Evolutionary conservation across 495 filamentous ascomycete species (phyloP).

Genomic region (Pyrenopolyporus hunteri): DNA sequence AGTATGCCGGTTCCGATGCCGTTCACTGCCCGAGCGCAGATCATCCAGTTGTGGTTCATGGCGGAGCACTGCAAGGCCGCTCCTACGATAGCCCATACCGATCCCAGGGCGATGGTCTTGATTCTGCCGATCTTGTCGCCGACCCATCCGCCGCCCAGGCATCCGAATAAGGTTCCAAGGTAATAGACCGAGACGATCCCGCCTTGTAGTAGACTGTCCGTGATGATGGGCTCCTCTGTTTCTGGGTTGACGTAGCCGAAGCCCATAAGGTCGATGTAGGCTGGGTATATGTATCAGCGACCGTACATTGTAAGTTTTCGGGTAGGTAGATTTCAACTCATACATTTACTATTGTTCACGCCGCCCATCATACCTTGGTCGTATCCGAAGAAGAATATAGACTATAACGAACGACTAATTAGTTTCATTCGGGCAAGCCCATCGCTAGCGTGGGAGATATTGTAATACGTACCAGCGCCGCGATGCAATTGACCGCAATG

Average conservation of each 20-base stretch:
- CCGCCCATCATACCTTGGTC: conserved; percentile 79
- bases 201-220: conserved; percentile 67
- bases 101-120: conserved; percentile 63
- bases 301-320: too few species aligned
- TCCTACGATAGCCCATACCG: conserved; percentile 63
- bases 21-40: conserved; percentile 68
- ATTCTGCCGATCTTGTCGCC: conserved; percentile 68
- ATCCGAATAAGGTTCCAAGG: conserved; percentile 68
- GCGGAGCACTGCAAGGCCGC: conserved; percentile 66
- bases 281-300: too few species aligned
- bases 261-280: conserved; percentile 68
- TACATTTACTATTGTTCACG: conserved; percentile 58
- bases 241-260: conserved; percentile 64
- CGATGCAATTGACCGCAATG: conserved; percentile 68
- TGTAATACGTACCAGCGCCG: conserved; percentile 50
- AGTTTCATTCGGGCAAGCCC: background rate
- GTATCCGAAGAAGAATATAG: conserved; percentile 50
- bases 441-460: background rate
- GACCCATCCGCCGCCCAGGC: conserved; percentile 64
- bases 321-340: background rate
- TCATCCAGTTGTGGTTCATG: conserved; percentile 74
- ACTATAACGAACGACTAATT: conserved; percentile 16
- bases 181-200: conserved; percentile 76
- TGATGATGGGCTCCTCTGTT: conserved; percentile 57
- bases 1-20: conserved; percentile 76